A percentile compares a stretch with the other conserved stretches of the same genome.
These are phyloP conservation scores for Podila clonocystis DNA, from an alignment of 192 early-diverging fungal species.

Conservation along the genomic window DNA sequence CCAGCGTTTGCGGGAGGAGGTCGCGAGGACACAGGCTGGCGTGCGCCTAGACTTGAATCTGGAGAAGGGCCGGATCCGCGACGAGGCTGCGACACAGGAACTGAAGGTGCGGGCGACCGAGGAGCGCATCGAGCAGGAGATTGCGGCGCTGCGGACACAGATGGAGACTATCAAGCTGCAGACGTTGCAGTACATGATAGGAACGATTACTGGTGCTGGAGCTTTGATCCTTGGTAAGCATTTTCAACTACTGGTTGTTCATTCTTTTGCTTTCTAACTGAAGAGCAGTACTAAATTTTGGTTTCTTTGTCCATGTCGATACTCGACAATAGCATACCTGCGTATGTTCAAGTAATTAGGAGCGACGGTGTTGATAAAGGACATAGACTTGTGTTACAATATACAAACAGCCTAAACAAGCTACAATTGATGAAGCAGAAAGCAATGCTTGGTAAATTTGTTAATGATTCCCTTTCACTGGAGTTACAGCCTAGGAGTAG, in stretches of 20 bases:
- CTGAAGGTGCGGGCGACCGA: slow-evolving; percentile 88
- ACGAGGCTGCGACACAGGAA: slow-evolving; percentile 85
- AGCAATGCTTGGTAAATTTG: too few relatives aligned
- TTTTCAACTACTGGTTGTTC: background rate
- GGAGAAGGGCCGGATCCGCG: slow-evolving; percentile 90
- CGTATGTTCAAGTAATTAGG: slow-evolving; percentile 64
- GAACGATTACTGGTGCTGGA: slow-evolving; percentile 87
- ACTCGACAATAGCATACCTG: slow-evolving; percentile 55
- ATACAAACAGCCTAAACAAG: background rate
- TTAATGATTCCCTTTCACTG: too few relatives aligned
- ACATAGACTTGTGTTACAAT: background rate
- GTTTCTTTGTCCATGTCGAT: background rate
- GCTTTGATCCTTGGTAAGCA: slow-evolving; percentile 72
- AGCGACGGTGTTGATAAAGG: background rate
- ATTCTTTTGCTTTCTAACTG: background rate
- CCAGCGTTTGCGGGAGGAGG: slow-evolving; percentile 84
- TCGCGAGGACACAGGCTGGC: slow-evolving; percentile 83
- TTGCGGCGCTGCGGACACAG: slow-evolving; percentile 79
- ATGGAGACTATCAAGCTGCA: slow-evolving; percentile 92
- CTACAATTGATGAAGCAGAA: too few relatives aligned
- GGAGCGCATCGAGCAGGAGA: slow-evolving; percentile 89
- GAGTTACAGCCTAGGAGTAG: too few relatives aligned
- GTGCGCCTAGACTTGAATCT: slow-evolving; percentile 87
- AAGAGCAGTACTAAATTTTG: background rate
- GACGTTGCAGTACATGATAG: slow-evolving; percentile 84